A percentile compares a stretch with the other conserved stretches of the same genome.
Evolutionary conservation across 2,329 filamentous ascomycete genomes (phyloP).

Genomic region (Ophiosphaerella narmari): DNA sequence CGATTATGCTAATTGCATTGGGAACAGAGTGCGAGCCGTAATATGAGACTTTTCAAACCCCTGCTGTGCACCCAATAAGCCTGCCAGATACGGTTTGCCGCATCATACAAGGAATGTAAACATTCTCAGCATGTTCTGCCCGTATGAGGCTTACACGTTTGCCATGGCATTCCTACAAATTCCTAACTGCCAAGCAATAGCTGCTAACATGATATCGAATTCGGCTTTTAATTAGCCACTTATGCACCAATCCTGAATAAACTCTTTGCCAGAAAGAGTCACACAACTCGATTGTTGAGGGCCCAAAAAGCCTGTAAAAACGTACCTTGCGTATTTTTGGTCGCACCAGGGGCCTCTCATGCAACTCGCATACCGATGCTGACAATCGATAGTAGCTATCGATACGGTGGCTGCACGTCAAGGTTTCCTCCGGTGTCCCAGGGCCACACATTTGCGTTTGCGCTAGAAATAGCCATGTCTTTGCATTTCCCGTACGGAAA

Average conservation of each 20-base stretch:
- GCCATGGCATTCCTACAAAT: too few species aligned
- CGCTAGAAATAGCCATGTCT: not conserved
- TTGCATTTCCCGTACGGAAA: conserved; percentile 3
- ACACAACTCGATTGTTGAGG: conserved; percentile 4
- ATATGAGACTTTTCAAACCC: too few species aligned
- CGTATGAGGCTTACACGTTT: not conserved
- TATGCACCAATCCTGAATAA: not conserved
- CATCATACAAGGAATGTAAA: not conserved
- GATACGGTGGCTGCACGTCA: conserved; percentile 24
- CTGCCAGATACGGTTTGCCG: conserved; percentile 1
- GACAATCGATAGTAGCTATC: conserved; percentile 11
- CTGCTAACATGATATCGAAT: not conserved
- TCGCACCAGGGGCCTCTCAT: not conserved
- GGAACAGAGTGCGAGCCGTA: too few species aligned
- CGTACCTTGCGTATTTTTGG: conserved; percentile 16
- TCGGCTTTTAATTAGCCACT: not conserved
- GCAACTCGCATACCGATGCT: too few species aligned
- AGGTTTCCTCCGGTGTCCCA: conserved; percentile 17
- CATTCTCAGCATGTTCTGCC: not conserved
- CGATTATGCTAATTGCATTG: too few species aligned
- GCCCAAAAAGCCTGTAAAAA: conserved; percentile 10
- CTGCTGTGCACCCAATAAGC: too few species aligned
- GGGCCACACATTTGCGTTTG: conserved; percentile 3
- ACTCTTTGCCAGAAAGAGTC: not conserved
- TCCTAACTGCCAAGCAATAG: not conserved